Conservation (phyloP, 108 stramenopile species). For the Cyclostephanos invisitatus region DNA sequence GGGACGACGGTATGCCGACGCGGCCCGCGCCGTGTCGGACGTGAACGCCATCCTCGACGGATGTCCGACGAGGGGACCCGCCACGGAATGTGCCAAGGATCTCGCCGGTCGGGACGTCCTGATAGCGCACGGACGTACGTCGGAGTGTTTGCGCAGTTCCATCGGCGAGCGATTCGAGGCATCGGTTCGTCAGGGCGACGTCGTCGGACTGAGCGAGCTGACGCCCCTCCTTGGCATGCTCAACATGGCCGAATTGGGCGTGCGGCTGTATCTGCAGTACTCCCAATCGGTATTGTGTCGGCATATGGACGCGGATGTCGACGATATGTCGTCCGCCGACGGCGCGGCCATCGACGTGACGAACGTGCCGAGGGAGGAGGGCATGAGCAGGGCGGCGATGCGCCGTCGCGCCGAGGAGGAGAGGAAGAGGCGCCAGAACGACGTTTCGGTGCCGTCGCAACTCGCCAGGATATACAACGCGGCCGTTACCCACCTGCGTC, state of each 20-base stretch:
- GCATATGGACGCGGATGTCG: slow-evolving; percentile 41
- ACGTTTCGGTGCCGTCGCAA: slow-evolving; percentile 51
- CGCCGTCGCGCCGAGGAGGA: slow-evolving; percentile 31
- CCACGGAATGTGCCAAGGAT: slow-evolving; percentile 43
- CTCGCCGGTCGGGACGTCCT: slow-evolving; percentile 72
- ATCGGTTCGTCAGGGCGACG: slow-evolving; percentile 60
- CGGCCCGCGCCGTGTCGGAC: slow-evolving; percentile 61
- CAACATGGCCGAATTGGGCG: slow-evolving; percentile 73
- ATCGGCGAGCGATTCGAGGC: slow-evolving; percentile 65
- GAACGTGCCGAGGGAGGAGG: slow-evolving; percentile 24
- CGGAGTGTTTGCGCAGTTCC: slow-evolving; percentile 40
- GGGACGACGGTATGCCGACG: slow-evolving; percentile 56
- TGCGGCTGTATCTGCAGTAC: slow-evolving; percentile 70
- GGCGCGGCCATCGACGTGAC: not conserved
- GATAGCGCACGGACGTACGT: slow-evolving; percentile 53
- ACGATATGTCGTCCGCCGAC: not conserved
- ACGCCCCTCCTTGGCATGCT: slow-evolving; percentile 77
- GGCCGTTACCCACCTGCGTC: slow-evolving; percentile 73
- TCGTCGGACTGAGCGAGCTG: slow-evolving; percentile 56
- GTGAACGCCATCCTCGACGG: slow-evolving; percentile 30
- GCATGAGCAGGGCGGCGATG: slow-evolving; percentile 42
- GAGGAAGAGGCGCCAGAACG: slow-evolving; percentile 18
- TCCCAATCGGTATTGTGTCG: slow-evolving; percentile 32
- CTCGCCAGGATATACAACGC: slow-evolving; percentile 81
- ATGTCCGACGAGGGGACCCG: not conserved